Evolutionary conservation across 306 rosid species (phyloP).

Genomic region (Myrica gale): DNA sequence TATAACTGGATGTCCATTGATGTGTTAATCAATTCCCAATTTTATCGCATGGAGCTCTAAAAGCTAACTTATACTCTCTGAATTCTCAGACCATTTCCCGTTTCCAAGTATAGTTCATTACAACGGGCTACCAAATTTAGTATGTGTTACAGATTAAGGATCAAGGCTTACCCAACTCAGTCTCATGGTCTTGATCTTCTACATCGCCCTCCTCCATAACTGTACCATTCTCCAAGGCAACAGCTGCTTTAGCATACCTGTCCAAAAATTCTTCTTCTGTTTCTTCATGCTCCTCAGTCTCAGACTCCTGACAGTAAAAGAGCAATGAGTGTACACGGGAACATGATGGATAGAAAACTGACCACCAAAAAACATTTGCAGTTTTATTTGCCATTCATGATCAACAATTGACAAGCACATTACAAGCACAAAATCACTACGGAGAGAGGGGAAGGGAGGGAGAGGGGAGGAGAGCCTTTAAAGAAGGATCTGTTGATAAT

Average conservation of each 20-base stretch:
- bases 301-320: slow-evolving; percentile 56
- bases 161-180: slow-evolving; percentile 53
- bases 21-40: background rate
- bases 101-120: background rate
- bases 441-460: background rate
- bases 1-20: background rate
- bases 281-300: slow-evolving; percentile 69
- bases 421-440: background rate
- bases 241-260: slow-evolving; percentile 84
- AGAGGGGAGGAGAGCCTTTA: background rate
- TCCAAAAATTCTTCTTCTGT: slow-evolving; percentile 79
- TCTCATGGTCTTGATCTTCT: slow-evolving; percentile 66
- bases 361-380: background rate
- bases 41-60: background rate
- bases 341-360: slow-evolving; percentile 10
- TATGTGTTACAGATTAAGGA: background rate
- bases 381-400: background rate
- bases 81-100: slow-evolving; percentile 4
- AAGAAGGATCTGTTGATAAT: background rate
- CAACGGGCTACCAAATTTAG: background rate
- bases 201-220: slow-evolving; percentile 67
- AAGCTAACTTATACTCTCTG: background rate
- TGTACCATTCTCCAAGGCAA: slow-evolving; percentile 65
- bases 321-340: slow-evolving; percentile 10
- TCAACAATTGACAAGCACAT: background rate